Conservation (phyloP, 2,329 filamentous ascomycete genomes). For the Penicillium sp. region DNA sequence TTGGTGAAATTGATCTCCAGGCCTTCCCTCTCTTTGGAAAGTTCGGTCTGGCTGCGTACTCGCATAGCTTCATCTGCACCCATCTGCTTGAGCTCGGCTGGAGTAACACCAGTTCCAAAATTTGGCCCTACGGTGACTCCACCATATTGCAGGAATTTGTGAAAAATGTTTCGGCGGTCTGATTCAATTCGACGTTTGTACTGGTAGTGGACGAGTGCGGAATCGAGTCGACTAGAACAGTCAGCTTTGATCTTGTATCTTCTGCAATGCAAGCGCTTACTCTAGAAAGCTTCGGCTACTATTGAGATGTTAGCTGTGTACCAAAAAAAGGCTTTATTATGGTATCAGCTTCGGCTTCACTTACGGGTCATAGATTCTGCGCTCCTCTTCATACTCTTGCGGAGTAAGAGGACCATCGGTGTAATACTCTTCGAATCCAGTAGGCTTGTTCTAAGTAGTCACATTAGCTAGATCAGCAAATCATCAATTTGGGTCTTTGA, state of each 20-base stretch:
- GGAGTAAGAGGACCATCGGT: slow-evolving; percentile 74
- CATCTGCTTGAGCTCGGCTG: slow-evolving; percentile 56
- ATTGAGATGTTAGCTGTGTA: too few species aligned
- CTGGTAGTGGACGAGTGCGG: slow-evolving; percentile 76
- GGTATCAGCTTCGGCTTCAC: too few species aligned
- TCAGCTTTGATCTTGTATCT: slow-evolving; percentile 7
- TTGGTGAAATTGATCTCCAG: slow-evolving; percentile 78
- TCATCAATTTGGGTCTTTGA: too few species aligned
- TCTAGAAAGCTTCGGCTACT: slow-evolving; percentile 49
- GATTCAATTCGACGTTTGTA: slow-evolving; percentile 66
- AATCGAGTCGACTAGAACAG: slow-evolving; percentile 64
- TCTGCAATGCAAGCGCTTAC: slow-evolving; percentile 39
- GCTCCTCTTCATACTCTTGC: slow-evolving; percentile 60
- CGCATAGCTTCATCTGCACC: slow-evolving; percentile 60
- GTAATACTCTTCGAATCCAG: slow-evolving; percentile 74
- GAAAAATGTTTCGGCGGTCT: slow-evolving; percentile 60
- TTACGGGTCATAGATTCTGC: slow-evolving; percentile 61
- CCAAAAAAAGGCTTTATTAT: too few species aligned
- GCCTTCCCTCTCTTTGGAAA: slow-evolving; percentile 51
- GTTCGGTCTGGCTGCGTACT: slow-evolving; percentile 50
- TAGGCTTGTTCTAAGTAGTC: slow-evolving; percentile 42
- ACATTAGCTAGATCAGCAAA: too few species aligned
- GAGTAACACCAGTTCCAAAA: slow-evolving; percentile 58
- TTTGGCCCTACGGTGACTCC: slow-evolving; percentile 62
- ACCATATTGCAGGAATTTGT: slow-evolving; percentile 74